Conservation (phyloP, 352 stramenopile genomes). For the Blastocystis sp. region DNA sequence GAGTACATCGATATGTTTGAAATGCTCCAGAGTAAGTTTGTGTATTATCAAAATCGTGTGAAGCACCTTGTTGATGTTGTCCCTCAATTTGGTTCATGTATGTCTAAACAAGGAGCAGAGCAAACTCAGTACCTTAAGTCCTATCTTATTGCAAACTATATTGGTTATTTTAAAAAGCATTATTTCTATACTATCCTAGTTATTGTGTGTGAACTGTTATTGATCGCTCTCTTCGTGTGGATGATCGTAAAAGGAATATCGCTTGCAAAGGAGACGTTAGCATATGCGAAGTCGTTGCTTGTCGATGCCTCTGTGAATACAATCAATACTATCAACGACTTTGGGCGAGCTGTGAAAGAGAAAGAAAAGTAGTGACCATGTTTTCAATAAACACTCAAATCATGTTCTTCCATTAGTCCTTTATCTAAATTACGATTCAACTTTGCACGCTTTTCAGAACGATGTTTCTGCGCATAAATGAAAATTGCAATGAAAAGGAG, state of each 20-base stretch:
- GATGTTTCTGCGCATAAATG: slow-evolving; percentile 56
- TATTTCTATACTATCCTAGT: background rate
- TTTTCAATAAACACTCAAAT: background rate
- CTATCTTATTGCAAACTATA: background rate
- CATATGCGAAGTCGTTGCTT: slow-evolving; percentile 48
- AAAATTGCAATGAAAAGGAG: slow-evolving; percentile 43
- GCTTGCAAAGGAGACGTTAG: slow-evolving; percentile 30
- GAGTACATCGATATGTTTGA: slow-evolving; percentile 9
- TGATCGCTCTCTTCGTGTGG: background rate
- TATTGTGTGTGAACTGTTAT: background rate
- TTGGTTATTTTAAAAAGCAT: slow-evolving; percentile 21
- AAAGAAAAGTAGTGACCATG: background rate
- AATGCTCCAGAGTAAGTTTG: background rate
- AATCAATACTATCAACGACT: slow-evolving; percentile 38
- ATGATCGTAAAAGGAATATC: background rate
- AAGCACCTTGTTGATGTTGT: background rate
- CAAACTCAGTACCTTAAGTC: background rate
- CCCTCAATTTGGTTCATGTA: background rate
- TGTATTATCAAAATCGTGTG: background rate
- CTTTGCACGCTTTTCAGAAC: background rate
- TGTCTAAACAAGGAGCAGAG: background rate
- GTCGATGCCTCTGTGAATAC: background rate
- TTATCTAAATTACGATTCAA: background rate
- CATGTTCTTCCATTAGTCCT: background rate
- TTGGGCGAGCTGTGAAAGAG: background rate